Evolutionary conservation across 176 grass and related monocot species (phyloP), one percentile per base, ranked within the genome.

Genomic region (Neostapfia colusana): DNA sequence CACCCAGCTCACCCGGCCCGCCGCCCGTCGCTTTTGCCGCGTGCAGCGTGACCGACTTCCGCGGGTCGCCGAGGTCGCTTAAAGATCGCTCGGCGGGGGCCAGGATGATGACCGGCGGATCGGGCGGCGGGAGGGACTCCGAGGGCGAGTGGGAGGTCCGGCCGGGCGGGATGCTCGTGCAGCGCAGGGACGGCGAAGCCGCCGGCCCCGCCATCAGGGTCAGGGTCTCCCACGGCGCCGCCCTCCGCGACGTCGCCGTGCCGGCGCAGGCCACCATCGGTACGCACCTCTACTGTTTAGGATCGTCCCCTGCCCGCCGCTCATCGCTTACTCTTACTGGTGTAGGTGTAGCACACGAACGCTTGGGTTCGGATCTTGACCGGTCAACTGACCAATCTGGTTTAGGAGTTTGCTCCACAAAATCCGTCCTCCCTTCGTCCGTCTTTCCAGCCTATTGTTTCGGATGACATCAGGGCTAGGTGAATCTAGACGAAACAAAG

Each of bases 91-190:
- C 35, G 74, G 35, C 10, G 85, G 25, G 24, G 57, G 57, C 6
- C 76, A 26, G 38, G 73, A 85, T 62, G 79, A 75, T 75, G 79
- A 75, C 59, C 65, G 42, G 73, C 77, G 77, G 77, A 85, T 85
- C 82, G 65, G 71, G 65, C 65, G 63, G 55, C 65, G 63, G 64
- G 64, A 75, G 71, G 70, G 86, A 81, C 39, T 57, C 72, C 76
- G 88, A 74, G 34, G 65, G 79, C 39, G 88, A 89, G 82, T 98
- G 82, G 95, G 95, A 99, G 87, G 73, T 99, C 59, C 84, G 84
- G 44, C 95, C 95, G 5, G 88, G 95, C 63, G 95, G 95, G 75
- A 95, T 95, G 95, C 85, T 95, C 18, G 91, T 95, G 57, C 91
- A 99, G 80, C 90, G 87, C 77, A 92, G 91, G 77, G 88, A 87